Percentiles rank a stretch among this genome's conserved stretches.
These are phyloP conservation scores for Monosporascus sp. DNA, from an alignment of 2,329 filamentous ascomycete species.

Conservation along the genomic window DNA sequence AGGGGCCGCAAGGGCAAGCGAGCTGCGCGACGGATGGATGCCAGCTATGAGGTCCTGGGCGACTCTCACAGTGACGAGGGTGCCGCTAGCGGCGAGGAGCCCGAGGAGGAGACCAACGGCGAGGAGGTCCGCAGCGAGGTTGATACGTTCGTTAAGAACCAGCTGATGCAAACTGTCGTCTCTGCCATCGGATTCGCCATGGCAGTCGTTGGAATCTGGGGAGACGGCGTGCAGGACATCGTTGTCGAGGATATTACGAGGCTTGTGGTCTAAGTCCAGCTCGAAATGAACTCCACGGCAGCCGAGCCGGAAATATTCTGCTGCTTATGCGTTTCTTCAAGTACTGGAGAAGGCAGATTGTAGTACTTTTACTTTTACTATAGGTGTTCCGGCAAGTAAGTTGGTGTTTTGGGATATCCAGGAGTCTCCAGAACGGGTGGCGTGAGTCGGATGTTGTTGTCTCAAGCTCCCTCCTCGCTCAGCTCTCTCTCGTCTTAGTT, in stretches of 20 bases:
- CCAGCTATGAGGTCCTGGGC: conserved; percentile 65
- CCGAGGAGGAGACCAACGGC: conserved; percentile 48
- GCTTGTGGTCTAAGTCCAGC: too few relatives aligned
- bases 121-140: conserved; percentile 56
- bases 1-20: conserved; percentile 24
- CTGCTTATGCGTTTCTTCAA: not conserved
- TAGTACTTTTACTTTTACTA: not conserved
- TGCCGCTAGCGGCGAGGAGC: conserved; percentile 33
- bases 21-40: conserved; percentile 52
- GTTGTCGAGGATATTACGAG: too few relatives aligned
- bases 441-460: not conserved
- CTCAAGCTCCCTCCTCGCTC: not conserved
- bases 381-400: not conserved
- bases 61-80: conserved; percentile 46
- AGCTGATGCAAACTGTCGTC: conserved; percentile 48
- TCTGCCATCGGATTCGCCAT: conserved; percentile 54
- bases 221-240: conserved; percentile 43
- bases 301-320: not conserved
- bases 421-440: not conserved
- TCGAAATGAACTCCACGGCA: not conserved
- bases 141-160: conserved; percentile 49
- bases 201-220: conserved; percentile 62
- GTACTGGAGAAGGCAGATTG: not conserved
- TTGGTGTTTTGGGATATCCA: not conserved
- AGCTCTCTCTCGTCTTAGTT: not conserved